These are phyloP conservation scores for Peronospora farinosa DNA, from an alignment of 352 stramenopile genomes.

Conservation along the genomic window DNA sequence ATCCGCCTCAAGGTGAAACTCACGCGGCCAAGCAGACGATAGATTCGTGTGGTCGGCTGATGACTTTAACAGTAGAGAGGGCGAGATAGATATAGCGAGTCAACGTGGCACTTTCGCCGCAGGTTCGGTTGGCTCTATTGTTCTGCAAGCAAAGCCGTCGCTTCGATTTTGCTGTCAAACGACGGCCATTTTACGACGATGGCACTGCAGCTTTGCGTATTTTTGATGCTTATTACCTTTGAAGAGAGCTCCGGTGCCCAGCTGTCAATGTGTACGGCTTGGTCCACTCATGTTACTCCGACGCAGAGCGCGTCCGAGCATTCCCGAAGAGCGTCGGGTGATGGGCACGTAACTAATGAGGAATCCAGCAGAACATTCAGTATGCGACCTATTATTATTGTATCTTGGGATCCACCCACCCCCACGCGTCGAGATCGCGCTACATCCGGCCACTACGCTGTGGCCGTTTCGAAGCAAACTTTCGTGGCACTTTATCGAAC, in stretches of 20 bases:
- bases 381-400: constrained; percentile 1
- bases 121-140: constrained; percentile 15
- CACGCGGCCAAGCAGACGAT: constrained; percentile 16
- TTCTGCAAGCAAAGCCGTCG: constrained; percentile 8
- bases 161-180: constrained; percentile 5
- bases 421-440: constrained; percentile 10
- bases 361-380: constrained; percentile 21
- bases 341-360: constrained; percentile 3
- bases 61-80: background rate
- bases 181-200: constrained; percentile 20
- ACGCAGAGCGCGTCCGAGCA: constrained; percentile 19
- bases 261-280: constrained; percentile 11
- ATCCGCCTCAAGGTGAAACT: constrained; percentile 11
- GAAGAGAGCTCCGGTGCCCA: constrained; percentile 7
- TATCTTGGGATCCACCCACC: background rate
- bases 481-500: constrained; percentile 19
- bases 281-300: constrained; percentile 19
- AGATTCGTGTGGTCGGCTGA: constrained; percentile 10
- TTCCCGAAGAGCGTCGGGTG: constrained; percentile 25
- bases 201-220: constrained; percentile 4
- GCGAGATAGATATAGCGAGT: background rate
- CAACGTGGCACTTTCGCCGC: constrained; percentile 8
- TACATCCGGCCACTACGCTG: background rate
- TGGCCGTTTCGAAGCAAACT: constrained; percentile 8
- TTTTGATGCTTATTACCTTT: background rate